phyloP scores from a whole-genome alignment of 805 yeast species.

The Torulaspora delbrueckii region DNA sequence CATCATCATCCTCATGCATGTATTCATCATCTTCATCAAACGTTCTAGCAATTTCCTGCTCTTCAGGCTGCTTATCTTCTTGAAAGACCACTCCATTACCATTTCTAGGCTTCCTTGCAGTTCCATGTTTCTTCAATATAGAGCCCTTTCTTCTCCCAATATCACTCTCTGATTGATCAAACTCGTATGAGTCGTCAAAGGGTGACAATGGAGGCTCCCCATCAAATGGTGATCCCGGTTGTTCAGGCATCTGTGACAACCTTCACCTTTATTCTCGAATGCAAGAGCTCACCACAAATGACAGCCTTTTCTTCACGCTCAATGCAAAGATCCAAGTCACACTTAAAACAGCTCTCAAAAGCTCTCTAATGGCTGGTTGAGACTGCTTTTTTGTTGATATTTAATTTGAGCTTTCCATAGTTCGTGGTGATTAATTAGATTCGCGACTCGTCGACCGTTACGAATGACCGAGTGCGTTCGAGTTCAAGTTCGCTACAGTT shows the following conservation, averaged over 20 bases:
- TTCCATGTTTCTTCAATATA: slow-evolving; percentile 16
- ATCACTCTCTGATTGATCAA: slow-evolving; percentile 13
- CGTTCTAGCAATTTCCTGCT: slow-evolving; percentile 16
- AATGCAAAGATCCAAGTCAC: background rate
- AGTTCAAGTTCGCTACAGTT: slow-evolving; percentile 37
- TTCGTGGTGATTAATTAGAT: background rate
- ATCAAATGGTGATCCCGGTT: slow-evolving; percentile 9
- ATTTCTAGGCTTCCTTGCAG: slow-evolving; percentile 5
- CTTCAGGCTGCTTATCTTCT: slow-evolving; percentile 19
- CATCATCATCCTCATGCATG: slow-evolving; percentile 14
- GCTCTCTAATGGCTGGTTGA: background rate
- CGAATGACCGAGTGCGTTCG: too few relatives aligned
- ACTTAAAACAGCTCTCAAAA: background rate
- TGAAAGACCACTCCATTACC: slow-evolving; percentile 16
- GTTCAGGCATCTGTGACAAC: slow-evolving; percentile 3
- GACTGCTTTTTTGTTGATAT: background rate
- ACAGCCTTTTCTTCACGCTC: background rate
- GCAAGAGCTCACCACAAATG: background rate
- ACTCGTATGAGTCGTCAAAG: slow-evolving; percentile 29
- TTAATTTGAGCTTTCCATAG: background rate
- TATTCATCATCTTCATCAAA: slow-evolving; percentile 12
- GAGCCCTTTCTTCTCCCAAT: slow-evolving; percentile 12
- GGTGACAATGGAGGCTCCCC: slow-evolving; percentile 25
- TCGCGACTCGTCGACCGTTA: background rate
- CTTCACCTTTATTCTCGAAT: background rate